Base-by-base conservation (phyloP, 78 protist genomes). In the Acrasis kona region DNA sequence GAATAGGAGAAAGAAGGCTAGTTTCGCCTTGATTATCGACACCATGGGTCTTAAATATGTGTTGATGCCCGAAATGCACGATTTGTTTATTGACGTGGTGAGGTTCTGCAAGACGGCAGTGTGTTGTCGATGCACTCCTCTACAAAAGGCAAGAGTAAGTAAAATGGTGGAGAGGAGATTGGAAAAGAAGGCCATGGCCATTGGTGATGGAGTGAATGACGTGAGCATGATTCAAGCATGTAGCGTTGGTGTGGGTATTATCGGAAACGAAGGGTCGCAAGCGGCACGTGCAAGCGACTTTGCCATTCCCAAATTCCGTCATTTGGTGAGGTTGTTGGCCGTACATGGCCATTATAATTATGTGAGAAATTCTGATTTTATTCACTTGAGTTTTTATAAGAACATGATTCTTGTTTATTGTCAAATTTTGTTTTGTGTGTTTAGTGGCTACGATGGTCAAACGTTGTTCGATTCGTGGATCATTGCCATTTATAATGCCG, bases 191-290 rank as follows among this genome's bases (percentile, higher is more conserved):
- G 92, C 96, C 38, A 86, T 95, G 71, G 83, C 96, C 35, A 93
- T 95, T 57, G 98, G 98, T 66, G 98, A 96, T 69, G 98, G 98
- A 30, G 97, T 96, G 39, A 92, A 92, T 66, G 96, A 92, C 76
- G 93, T 92, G 1, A 1, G 73, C 40, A 82, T 76, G 79, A 82
- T 82, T n/a, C 82, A 82, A 65, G 74, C 77, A 32, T 88, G 91
- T 10, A 84, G 85, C 36, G 85, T 90, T 5, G 99, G 98, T 57
- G 90, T 97, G 2, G 98, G 98, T 34, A 91, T 96, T 74, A 30
- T 70, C n/a, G 98, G 99, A 10, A 32, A 65, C 6, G 96, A 92
- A 71, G 96, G 96, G 38, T 38, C 87, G 80, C 96, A 92, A 69
- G 96, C 96, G 9, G 94, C 83, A 32, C 32, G 82, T 38, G 88